These are phyloP conservation scores for Pleurostoma richardsiae DNA, from an alignment of 2,329 filamentous ascomycete genomes.

Conservation along the genomic window DNA sequence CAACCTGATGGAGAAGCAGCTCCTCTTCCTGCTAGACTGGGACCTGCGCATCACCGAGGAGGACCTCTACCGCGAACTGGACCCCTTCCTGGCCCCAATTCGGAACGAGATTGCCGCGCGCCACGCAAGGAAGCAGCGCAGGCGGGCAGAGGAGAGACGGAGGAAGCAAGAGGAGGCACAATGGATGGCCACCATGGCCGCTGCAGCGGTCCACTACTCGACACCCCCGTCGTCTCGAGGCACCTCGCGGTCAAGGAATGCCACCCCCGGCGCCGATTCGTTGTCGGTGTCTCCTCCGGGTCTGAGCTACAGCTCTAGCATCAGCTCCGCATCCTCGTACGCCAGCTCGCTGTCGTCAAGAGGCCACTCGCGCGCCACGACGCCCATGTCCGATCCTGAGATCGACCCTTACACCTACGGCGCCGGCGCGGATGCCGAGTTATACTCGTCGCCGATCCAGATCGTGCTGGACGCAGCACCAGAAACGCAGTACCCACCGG, in stretches of 20 bases:
- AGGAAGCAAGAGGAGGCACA: slow-evolving; percentile 25
- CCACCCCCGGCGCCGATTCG: slow-evolving; percentile 31
- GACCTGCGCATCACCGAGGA: slow-evolving; percentile 80
- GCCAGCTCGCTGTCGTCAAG: slow-evolving; percentile 24
- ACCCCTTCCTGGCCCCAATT: slow-evolving; percentile 83
- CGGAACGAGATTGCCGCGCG: slow-evolving; percentile 53
- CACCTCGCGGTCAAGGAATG: slow-evolving; percentile 31
- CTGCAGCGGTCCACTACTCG: slow-evolving; percentile 28
- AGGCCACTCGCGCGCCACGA: slow-evolving; percentile 39
- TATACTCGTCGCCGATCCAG: slow-evolving; percentile 46
- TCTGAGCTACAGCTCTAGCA: slow-evolving; percentile 36
- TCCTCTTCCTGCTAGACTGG: slow-evolving; percentile 92
- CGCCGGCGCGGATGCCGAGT: slow-evolving; percentile 27
- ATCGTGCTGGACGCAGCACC: slow-evolving; percentile 33
- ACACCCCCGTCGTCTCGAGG: slow-evolving; percentile 42
- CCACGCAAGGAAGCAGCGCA: slow-evolving; percentile 44
- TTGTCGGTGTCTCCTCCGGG: slow-evolving; percentile 36
- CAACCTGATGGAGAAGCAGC: slow-evolving; percentile 99
- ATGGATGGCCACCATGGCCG: slow-evolving; percentile 16
- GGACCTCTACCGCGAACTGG: slow-evolving; percentile 82
- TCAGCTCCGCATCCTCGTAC: slow-evolving; percentile 42
- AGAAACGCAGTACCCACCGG: slow-evolving; percentile 23
- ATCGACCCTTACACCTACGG: slow-evolving; percentile 34
- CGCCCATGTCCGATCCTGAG: slow-evolving; percentile 38
- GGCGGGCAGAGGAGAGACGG: slow-evolving; percentile 14